Conservation (phyloP, 2,329 filamentous ascomycete genomes). For the Ceratocystis lukuohia region DNA sequence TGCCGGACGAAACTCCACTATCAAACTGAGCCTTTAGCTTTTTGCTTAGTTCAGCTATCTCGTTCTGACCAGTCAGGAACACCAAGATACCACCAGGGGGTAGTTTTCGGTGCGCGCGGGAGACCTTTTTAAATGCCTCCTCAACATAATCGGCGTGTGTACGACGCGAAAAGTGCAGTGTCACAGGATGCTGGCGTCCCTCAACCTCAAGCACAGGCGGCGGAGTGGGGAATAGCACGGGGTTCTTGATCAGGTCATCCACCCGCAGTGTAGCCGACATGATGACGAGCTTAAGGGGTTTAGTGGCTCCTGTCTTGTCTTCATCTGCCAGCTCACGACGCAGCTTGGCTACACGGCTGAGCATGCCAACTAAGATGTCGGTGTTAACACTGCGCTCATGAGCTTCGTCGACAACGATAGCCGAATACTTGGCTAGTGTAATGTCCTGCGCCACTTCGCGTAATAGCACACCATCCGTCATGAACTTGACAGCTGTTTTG, state of each 20-base stretch:
- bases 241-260: conserved; percentile 78
- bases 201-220: conserved; percentile 83
- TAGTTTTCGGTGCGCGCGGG: conserved; percentile 74
- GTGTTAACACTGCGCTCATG: conserved; percentile 97
- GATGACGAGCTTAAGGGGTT: conserved; percentile 82
- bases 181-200: conserved; percentile 82
- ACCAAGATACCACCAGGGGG: conserved; percentile 85
- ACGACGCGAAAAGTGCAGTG: conserved; percentile 70
- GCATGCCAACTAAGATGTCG: conserved; percentile 93
- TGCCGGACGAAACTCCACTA: conserved; percentile 41
- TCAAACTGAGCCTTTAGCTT: conserved; percentile 56
- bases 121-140: conserved; percentile 78
- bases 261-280: conserved; percentile 95
- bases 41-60: conserved; percentile 75
- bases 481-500: conserved; percentile 89
- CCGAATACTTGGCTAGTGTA: conserved; percentile 75
- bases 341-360: conserved; percentile 80
- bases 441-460: conserved; percentile 87
- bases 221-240: conserved; percentile 58
- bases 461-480: conserved; percentile 93
- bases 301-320: conserved; percentile 44
- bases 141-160: conserved; percentile 83
- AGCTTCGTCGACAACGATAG: conserved; percentile 89
- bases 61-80: conserved; percentile 85
- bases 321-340: conserved; percentile 61